Evolutionary conservation across 495 filamentous ascomycete genomes (phyloP), one percentile per base, ranked within the genome.

Genomic region (Penicillium ucsense): DNA sequence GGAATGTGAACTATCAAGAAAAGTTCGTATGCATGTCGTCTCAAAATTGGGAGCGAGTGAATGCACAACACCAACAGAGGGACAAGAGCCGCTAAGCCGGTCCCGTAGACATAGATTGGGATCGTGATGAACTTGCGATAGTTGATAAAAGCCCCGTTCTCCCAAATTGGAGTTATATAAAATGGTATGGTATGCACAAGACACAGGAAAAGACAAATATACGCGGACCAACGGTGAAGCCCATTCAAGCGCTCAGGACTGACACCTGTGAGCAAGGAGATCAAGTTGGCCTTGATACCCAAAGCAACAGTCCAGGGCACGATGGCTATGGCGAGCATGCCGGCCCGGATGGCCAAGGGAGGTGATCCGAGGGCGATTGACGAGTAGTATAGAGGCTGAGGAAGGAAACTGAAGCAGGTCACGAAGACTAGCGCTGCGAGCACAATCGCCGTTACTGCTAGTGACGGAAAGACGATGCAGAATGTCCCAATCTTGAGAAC

Each of bases 311-410:
- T 89, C 86, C 90, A 97, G 4, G 91, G 91, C 27, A 91, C 84
- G 85, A 95, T 86, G 29, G 91, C 86, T 11, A 96, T 82, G 30
- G 91, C 84, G 31, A 95, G 79, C 91, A 97, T 97, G 37, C 91
- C 91, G 9, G 89, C 77, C 49, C 91, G 83, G 54, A 95, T 85
- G 28, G 90, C 88, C 28, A 97, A 61, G 6, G 91, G 91, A 36
- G 91, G 91, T 4, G 92, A 94, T 32, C 91, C 91, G 46, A 78
- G 88, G 31, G 69, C 71, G 53, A 94, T 91, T 59, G 83, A 86
- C 59, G 85, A 71, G 74, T 84, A 92, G 68, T 86, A 94, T 6
- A 90, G 71, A 3, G 89, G 89, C 51, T 90, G 87, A 38, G 85
- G 86, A 28, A 94, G 58, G 56, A 94, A 92, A 52, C 77, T 81